Base-by-base conservation (phyloP, 1,284 basidiomycete genomes). In the Fistulinella staudtii region DNA sequence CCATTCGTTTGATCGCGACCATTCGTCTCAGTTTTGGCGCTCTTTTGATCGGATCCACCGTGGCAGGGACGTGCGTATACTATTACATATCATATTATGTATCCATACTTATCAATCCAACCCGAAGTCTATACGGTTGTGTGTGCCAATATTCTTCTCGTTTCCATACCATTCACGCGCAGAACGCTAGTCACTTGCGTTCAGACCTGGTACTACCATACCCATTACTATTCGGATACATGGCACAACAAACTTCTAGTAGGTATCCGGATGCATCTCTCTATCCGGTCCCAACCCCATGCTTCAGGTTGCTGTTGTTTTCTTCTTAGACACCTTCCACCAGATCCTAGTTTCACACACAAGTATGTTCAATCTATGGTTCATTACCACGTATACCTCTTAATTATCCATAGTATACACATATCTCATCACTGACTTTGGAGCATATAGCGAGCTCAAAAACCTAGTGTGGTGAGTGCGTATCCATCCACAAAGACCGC, bases 121-220 rank as follows among this genome's bases (percentile, higher is more conserved):
- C 23, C 8, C 9, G 25, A 15, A 78, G 77, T 7, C 61, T 81
- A 17, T 74, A 75, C 37, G 79, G 79, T 64, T 70, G 79, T 80
- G 46, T 27, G 65, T 52, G 17, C 15, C 3, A 22, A 23, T 29
- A 23, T 11, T 7, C 17, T 34, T 11, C 10, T 6, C 24, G n/a
- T 1, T 17, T 5, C 3, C 5, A 25, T 31, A 30, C n/a, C 4
- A 9, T 36, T 42, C n/a, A 51, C 31, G 36, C 14, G 37, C n/a
- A 39, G 30, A 25, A 27, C 36, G 3, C 41, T 13, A 81, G 80
- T 78, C 18, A 77, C 78, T 4, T 69, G 72, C 41, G 63, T 78
- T 24, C 80, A 82, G 55, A 69, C 73, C 4, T 79, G 69, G 66
- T 80, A 72, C 50, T 82, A 80, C 53, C 81, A 63, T 47, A 65